Evolutionary conservation across 352 stramenopile species (phyloP), one percentile per base, ranked within the genome.

Genomic region (Phytopythium litorale): DNA sequence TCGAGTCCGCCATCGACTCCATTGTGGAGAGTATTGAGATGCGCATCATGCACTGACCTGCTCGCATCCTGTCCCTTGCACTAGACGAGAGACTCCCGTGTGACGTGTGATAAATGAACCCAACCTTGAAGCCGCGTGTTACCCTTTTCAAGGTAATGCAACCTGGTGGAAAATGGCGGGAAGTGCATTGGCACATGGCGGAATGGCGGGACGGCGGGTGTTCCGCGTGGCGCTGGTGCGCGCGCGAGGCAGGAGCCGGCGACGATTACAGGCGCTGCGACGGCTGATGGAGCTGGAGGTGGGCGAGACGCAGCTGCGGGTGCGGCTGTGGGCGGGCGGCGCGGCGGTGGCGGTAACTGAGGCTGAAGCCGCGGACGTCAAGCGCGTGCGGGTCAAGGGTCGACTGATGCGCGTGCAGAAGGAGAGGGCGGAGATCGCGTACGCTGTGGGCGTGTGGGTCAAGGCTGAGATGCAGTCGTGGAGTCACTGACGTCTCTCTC

Each of bases 161-260:
- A 40, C 35, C 12, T 3, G 8, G 35, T 11, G 35, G 7, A 16
- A 16, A 16, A 16, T 40, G 35, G 35, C 35, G 35, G 35, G 35
- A 40, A 40, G 35, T 9, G 7, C 38, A 45, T 25, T n/a, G 19
- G 9, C 3, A 15, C n/a, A 25, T n/a, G 7, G 19, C 42, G 16
- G 16, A 0, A 49, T 49, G 42, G 42, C 7, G n/a, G 19, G 5
- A 1, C 5, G 6, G 45, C 46, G 12, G 48, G 33, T 30, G 15
- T 54, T 54, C 48, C 25, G 48, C 6, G 48, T 38, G 48, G 48
- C 23, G 48, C 48, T 54, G 5, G 48, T 54, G 16, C 48, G 48
- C 28, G 25, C 28, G 1, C 48, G 48, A 6, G 48, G 48, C 25
- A n/a, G 15, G 48, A 16, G 15, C 23, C 11, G 23, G 13, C 46